Evolutionary conservation across 2,329 filamentous ascomycete genomes (phyloP).

Genomic region (Rhytidhysteron rufulum): DNA sequence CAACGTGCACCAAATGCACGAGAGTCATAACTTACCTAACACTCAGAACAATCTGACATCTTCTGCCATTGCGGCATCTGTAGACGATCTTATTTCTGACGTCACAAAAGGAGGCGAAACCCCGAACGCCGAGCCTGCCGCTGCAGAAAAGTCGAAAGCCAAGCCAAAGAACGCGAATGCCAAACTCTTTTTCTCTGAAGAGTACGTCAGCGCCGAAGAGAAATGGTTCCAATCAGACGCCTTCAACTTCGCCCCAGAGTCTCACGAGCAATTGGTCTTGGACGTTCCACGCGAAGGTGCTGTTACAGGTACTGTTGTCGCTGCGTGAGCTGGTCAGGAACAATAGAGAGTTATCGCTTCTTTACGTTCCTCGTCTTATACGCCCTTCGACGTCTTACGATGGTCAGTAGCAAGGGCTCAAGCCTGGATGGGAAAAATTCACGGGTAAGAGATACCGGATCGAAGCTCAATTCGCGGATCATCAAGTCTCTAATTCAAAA

Average conservation of each 20-base stretch:
- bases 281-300: not conserved
- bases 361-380: too few species aligned
- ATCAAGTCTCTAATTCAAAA: not conserved
- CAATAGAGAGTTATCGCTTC: not conserved
- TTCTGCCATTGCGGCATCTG: constrained; percentile 36
- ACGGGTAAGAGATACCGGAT: not conserved
- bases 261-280: not conserved
- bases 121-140: constrained; percentile 27
- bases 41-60: constrained; percentile 2
- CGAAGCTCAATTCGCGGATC: not conserved
- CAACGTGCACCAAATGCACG: constrained; percentile 32
- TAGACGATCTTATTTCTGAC: constrained; percentile 51
- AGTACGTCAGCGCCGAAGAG: constrained; percentile 80
- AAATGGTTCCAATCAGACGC: constrained; percentile 75
- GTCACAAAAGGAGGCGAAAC: constrained; percentile 41
- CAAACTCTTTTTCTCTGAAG: constrained; percentile 77
- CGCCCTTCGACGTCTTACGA: not conserved
- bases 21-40: constrained; percentile 10
- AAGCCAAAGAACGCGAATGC: constrained; percentile 60
- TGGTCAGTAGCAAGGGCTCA: not conserved
- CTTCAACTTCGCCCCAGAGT: constrained; percentile 57
- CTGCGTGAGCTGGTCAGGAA: not conserved
- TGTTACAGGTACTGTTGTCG: constrained; percentile 3
- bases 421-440: not conserved
- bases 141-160: constrained; percentile 26